A percentile compares a stretch with the other conserved stretches of the same genome.
Conservation (phyloP, 2,329 filamentous ascomycete species). For the Aspergillus eucalypticola region DNA sequence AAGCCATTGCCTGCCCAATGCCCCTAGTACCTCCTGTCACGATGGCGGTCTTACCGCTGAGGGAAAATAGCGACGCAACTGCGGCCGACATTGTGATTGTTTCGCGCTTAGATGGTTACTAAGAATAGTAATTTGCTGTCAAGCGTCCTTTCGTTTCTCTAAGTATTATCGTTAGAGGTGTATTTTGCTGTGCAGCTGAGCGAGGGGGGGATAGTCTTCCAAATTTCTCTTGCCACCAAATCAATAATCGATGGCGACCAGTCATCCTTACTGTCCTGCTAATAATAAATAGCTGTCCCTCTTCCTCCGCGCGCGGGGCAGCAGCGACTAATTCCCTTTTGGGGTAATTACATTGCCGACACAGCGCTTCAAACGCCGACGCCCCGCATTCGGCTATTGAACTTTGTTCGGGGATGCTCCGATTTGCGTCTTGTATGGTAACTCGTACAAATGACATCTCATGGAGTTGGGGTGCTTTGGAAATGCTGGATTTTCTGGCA, state of each 20-base stretch:
- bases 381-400: conserved; percentile 1
- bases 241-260: neutral
- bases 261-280: neutral
- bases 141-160: neutral
- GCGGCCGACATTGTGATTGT: conserved; percentile 30
- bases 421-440: neutral
- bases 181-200: neutral
- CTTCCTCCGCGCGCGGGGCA: neutral
- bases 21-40: conserved; percentile 51
- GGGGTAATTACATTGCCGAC: neutral
- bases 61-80: conserved; percentile 39
- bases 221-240: neutral
- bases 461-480: neutral
- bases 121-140: neutral
- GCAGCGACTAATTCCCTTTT: neutral
- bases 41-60: conserved; percentile 46
- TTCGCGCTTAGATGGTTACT: neutral
- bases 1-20: conserved; percentile 50
- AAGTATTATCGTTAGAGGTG: neutral
- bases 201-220: neutral
- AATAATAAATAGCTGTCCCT: neutral
- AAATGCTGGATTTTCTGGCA: neutral
- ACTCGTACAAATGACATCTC: neutral
- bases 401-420: neutral
- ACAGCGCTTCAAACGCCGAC: neutral